phyloP scores from a whole-genome alignment of 192 early-diverging fungal species.

The Glomus cerebriforme region DNA sequence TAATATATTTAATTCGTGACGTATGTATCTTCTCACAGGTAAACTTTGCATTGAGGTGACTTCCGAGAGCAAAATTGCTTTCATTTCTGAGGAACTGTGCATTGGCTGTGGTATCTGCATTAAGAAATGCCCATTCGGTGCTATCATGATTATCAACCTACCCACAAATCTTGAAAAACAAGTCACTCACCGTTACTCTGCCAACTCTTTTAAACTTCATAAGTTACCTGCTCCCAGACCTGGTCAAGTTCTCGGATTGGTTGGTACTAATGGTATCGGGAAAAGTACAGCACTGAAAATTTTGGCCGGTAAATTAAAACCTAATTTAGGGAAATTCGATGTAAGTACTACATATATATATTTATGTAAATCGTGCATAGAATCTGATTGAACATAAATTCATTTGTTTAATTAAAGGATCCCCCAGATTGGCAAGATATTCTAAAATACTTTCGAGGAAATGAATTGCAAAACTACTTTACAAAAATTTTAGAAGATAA shows the following conservation, averaged over 20 bases:
- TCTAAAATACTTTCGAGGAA: conserved; percentile 93
- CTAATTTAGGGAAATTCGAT: conserved; percentile 87
- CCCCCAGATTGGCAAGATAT: conserved; percentile 97
- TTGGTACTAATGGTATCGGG: conserved; percentile 96
- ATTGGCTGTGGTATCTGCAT: conserved; percentile 98
- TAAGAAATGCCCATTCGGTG: conserved; percentile 96
- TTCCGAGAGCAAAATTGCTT: conserved; percentile 84
- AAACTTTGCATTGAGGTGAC: conserved; percentile 94
- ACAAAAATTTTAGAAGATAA: conserved; percentile 97
- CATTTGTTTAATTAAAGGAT: conserved; percentile 31
- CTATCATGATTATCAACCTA: conserved; percentile 95
- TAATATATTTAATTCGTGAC: not conserved
- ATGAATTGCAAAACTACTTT: conserved; percentile 98
- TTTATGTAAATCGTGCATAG: not conserved
- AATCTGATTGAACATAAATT: not conserved
- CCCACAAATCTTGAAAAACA: conserved; percentile 93
- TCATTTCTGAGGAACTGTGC: conserved; percentile 94
- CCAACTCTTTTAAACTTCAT: conserved; percentile 98
- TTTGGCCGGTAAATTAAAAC: conserved; percentile 91
- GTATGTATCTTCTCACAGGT: conserved; percentile 49
- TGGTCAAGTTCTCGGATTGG: conserved; percentile 95
- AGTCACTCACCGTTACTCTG: conserved; percentile 94
- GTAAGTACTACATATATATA: conserved; percentile 34
- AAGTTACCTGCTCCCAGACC: conserved; percentile 92
- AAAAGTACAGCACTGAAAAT: conserved; percentile 96